These are phyloP conservation scores for Paxillus ammoniavirescens DNA, from an alignment of 768 basidiomycete species.

Conservation along the genomic window DNA sequence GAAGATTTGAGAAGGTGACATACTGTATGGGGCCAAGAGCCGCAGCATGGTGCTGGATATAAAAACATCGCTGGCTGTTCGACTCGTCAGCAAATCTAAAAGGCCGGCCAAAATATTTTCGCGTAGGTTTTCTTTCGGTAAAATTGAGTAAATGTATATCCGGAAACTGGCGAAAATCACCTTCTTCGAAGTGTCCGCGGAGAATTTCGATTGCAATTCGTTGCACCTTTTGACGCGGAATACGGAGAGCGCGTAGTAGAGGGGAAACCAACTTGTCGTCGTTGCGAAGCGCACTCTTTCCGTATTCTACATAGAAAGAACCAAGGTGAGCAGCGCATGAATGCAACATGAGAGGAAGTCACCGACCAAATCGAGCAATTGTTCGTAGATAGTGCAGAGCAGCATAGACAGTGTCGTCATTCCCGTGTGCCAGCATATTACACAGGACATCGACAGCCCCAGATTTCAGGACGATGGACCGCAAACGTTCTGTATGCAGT, in stretches of 20 bases:
- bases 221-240: conserved; percentile 16
- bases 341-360: not conserved
- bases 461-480: conserved; percentile 12
- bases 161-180: not conserved
- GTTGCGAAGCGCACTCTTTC: not conserved
- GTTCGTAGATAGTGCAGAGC: conserved; percentile 24
- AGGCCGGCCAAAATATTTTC: conserved; percentile 9
- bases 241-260: conserved; percentile 15
- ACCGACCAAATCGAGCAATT: conserved; percentile 19
- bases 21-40: conserved; percentile 14
- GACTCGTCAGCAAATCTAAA: conserved; percentile 16
- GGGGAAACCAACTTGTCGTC: conserved; percentile 5
- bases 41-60: conserved; percentile 13
- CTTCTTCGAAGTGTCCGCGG: conserved; percentile 11
- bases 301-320: conserved; percentile 5
- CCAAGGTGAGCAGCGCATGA: not conserved
- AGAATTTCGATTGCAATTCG: conserved; percentile 13
- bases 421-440: conserved; percentile 13
- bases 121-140: conserved; percentile 11
- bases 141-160: not conserved
- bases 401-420: conserved; percentile 10
- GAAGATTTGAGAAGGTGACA: not conserved
- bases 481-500: conserved; percentile 11
- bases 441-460: conserved; percentile 12
- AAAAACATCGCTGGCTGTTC: conserved; percentile 14